Evolutionary conservation across 176 grass and related monocot genomes (phyloP).

Genomic region (Poa annua): DNA sequence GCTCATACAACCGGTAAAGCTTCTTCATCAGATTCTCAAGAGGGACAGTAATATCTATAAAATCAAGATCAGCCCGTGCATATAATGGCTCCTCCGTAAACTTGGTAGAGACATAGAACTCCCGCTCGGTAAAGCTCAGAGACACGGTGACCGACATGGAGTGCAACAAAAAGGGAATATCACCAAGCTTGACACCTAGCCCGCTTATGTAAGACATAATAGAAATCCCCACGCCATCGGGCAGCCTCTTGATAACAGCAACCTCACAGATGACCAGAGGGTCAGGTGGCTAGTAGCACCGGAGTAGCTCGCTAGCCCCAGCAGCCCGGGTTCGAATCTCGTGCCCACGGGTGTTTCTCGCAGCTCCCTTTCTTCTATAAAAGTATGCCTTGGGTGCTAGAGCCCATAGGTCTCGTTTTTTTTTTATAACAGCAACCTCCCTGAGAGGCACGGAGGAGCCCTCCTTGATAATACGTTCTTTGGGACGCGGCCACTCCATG

Average conservation of each 20-base stretch:
- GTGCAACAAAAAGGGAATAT: background rate
- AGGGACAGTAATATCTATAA: background rate
- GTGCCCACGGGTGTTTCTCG: too few relatives aligned
- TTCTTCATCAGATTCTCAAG: background rate
- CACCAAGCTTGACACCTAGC: constrained; percentile 6
- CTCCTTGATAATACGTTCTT: background rate
- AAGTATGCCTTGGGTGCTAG: too few relatives aligned
- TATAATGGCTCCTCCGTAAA: background rate
- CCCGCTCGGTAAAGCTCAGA: background rate
- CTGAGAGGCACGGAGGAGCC: background rate
- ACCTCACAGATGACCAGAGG: too few relatives aligned
- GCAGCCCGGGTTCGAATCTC: too few relatives aligned
- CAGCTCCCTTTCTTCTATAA: too few relatives aligned
- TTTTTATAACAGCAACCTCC: constrained; percentile 1
- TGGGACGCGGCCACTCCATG: background rate
- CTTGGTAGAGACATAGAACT: background rate
- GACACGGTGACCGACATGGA: background rate
- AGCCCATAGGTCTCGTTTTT: too few relatives aligned
- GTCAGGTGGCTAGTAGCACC: too few relatives aligned
- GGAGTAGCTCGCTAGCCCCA: too few relatives aligned
- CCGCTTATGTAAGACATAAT: background rate
- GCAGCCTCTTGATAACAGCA: background rate
- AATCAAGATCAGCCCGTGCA: background rate
- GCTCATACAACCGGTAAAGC: background rate
- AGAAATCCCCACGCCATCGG: background rate